Conservation (phyloP, 352 stramenopile genomes). For the Globisporangium carolinianum region DNA sequence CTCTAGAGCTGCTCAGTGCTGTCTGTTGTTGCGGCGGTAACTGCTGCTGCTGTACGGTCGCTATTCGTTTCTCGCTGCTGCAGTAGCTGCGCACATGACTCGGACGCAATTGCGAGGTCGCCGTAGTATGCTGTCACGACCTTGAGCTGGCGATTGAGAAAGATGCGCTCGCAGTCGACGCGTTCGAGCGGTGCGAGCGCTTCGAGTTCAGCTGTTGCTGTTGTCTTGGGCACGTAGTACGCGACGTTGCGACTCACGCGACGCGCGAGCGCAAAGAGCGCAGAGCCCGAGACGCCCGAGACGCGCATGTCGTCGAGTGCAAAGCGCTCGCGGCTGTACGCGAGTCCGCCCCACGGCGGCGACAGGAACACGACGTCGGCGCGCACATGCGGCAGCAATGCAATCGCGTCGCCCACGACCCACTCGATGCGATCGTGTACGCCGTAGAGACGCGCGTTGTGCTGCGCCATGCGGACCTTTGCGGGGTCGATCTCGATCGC, state of each 20-base stretch:
- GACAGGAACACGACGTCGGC: slow-evolving; percentile 90
- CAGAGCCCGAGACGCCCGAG: slow-evolving; percentile 40
- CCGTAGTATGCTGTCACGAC: slow-evolving; percentile 84
- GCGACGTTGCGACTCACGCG: slow-evolving; percentile 66
- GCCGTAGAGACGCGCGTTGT: slow-evolving; percentile 89
- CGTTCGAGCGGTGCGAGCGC: slow-evolving; percentile 37
- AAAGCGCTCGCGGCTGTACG: slow-evolving; percentile 67
- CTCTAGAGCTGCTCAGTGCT: too few species aligned
- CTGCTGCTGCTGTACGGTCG: neutral
- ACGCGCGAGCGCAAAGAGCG: slow-evolving; percentile 57
- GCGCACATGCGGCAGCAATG: slow-evolving; percentile 64
- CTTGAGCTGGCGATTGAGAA: slow-evolving; percentile 75
- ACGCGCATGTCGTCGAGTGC: slow-evolving; percentile 61
- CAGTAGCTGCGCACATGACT: neutral
- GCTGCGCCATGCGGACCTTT: slow-evolving; percentile 86
- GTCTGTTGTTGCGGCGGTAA: too few species aligned
- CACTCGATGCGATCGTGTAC: slow-evolving; percentile 89
- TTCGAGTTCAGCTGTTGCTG: slow-evolving; percentile 39
- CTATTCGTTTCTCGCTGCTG: neutral
- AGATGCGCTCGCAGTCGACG: slow-evolving; percentile 74
- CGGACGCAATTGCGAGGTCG: slow-evolving; percentile 20
- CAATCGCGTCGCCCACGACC: slow-evolving; percentile 83
- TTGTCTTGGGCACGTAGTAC: slow-evolving; percentile 80
- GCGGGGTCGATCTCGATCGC: slow-evolving; percentile 89
- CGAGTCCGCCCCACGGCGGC: slow-evolving; percentile 82